These are phyloP conservation scores for Lathyrus oleraceus DNA, from an alignment of 306 rosid genomes.

Conservation along the genomic window DNA sequence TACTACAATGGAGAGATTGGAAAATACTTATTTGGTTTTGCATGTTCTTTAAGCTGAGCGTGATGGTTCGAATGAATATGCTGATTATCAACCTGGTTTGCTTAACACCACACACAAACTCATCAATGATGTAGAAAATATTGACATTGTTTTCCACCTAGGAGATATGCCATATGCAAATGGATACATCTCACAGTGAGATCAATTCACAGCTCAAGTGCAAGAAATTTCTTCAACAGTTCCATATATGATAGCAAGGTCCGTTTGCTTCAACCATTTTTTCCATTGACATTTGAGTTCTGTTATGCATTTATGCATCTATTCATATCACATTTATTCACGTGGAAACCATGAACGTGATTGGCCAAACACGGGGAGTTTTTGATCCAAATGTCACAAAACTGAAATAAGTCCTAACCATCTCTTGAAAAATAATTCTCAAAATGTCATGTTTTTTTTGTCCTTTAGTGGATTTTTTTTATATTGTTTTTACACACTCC, in stretches of 20 bases:
- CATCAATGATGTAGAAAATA: slow-evolving; percentile 58
- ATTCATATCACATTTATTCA: slow-evolving; percentile 13
- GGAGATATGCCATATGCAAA: slow-evolving; percentile 81
- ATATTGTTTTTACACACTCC: too few relatives aligned
- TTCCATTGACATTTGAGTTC: background rate
- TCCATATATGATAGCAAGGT: slow-evolving; percentile 95
- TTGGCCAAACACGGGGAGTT: slow-evolving; percentile 82
- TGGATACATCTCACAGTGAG: slow-evolving; percentile 92
- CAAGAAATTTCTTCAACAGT: slow-evolving; percentile 71
- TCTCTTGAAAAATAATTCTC: too few relatives aligned
- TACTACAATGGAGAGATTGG: background rate
- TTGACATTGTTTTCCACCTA: slow-evolving; percentile 77
- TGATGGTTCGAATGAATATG: slow-evolving; percentile 84
- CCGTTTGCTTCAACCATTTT: slow-evolving; percentile 23
- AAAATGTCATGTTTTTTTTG: too few relatives aligned
- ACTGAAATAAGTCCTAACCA: too few relatives aligned
- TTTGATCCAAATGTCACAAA: too few relatives aligned
- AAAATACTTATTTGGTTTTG: background rate
- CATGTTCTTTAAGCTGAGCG: slow-evolving; percentile 44
- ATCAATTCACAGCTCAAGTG: slow-evolving; percentile 89
- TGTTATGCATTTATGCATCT: background rate
- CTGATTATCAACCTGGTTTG: slow-evolving; percentile 76
- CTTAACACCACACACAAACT: slow-evolving; percentile 74
- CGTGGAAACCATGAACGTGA: slow-evolving; percentile 91
- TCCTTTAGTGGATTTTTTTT: too few relatives aligned